Conservation (phyloP, 768 basidiomycete genomes). For the Tephrocybe rancida region DNA sequence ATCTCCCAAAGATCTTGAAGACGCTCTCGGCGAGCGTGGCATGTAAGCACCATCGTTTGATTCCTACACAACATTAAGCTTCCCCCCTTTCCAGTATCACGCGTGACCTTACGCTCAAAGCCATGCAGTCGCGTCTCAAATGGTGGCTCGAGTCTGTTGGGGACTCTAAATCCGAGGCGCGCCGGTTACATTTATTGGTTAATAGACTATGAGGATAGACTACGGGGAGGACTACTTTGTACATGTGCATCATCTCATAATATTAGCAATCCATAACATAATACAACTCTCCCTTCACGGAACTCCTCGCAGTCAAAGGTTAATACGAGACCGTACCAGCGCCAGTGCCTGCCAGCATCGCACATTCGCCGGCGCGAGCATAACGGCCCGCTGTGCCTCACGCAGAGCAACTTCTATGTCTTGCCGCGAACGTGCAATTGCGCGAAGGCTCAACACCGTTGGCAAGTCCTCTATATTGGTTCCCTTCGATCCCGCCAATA, state of each 20-base stretch:
- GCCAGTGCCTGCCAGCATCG: slow-evolving; percentile 64
- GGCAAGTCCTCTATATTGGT: slow-evolving; percentile 36
- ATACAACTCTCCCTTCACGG: slow-evolving; percentile 7
- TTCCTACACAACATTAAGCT: background rate
- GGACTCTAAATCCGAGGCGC: slow-evolving; percentile 35
- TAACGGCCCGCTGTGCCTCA: slow-evolving; percentile 63
- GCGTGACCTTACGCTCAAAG: slow-evolving; percentile 38
- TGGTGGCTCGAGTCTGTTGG: slow-evolving; percentile 67
- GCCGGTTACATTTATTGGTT: slow-evolving; percentile 53
- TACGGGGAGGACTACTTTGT: slow-evolving; percentile 16
- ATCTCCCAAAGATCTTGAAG: slow-evolving; percentile 55
- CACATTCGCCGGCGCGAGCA: slow-evolving; percentile 57
- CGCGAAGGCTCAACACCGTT: slow-evolving; percentile 49
- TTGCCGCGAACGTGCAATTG: slow-evolving; percentile 40
- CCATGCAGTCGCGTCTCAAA: slow-evolving; percentile 50
- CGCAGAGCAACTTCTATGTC: slow-evolving; percentile 31
- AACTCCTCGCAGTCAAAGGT: background rate
- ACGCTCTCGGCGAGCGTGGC: slow-evolving; percentile 77
- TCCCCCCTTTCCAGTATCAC: slow-evolving; percentile 32
- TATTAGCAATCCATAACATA: slow-evolving; percentile 13
- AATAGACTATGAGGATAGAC: slow-evolving; percentile 28
- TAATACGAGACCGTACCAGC: slow-evolving; percentile 45
- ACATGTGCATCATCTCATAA: slow-evolving; percentile 15
- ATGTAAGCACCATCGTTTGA: slow-evolving; percentile 59
- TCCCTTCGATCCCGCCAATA: slow-evolving; percentile 36